Conservation (phyloP, 2,329 filamentous ascomycete genomes). For the Botryotinia calthae region DNA sequence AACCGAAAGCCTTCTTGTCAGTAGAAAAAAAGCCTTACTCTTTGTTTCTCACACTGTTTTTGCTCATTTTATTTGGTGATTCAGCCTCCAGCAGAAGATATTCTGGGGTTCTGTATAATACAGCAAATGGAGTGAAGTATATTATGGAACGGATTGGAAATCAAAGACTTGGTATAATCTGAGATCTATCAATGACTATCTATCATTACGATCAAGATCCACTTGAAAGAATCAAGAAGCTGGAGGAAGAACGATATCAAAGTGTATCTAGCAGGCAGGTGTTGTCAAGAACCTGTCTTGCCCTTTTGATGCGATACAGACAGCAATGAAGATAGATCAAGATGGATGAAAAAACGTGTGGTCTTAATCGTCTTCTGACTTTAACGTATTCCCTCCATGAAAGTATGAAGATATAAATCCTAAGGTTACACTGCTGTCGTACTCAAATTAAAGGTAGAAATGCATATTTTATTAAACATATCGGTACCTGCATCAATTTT, state of each 20-base stretch:
- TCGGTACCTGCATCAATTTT: slow-evolving; percentile 21
- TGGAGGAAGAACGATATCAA: neutral
- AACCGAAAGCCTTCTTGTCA: neutral
- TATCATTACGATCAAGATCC: neutral
- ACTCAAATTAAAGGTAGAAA: neutral
- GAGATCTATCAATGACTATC: neutral
- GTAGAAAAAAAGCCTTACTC: neutral
- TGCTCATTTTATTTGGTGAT: neutral
- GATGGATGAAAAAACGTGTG: neutral
- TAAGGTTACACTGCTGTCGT: neutral
- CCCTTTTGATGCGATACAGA: neutral
- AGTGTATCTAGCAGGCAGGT: neutral
- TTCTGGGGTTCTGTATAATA: neutral
- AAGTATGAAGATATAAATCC: neutral
- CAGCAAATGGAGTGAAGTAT: neutral
- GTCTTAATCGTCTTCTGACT: neutral
- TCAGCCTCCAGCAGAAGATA: neutral
- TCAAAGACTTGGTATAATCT: neutral
- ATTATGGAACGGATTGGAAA: neutral
- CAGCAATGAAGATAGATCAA: neutral
- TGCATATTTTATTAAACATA: slow-evolving; percentile 19
- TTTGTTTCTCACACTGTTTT: neutral
- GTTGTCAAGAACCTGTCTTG: neutral
- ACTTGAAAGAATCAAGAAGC: neutral
- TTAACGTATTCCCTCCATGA: neutral